Base-by-base conservation (phyloP, 2,329 filamentous ascomycete species). In the Monosporascus sp. region DNA sequence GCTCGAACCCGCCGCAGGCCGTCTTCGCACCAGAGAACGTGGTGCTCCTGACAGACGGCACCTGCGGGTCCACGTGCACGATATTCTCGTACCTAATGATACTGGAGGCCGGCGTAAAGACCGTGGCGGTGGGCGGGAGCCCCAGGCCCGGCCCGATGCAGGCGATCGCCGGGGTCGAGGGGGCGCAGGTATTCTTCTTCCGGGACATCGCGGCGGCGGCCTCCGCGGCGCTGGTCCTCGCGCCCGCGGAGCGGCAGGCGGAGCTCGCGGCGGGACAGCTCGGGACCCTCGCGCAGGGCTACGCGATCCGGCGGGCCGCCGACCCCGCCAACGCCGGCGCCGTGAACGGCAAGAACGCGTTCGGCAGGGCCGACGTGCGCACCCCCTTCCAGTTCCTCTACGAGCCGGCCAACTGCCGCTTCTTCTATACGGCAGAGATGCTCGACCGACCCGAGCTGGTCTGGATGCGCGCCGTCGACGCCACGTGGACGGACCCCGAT, bases 51-150 rank as follows among this genome's bases (percentile, higher is more conserved):
- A 77, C 76, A 1, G 79, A 83, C 58, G 79, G 78, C 35, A 76
- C 76, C 51, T 84, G 80, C 60, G 76, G 74, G 17, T 80, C 77
- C 1, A 78, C 79, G 2, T 84, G 80, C 64, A 75, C 78, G 15
- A 73, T 81, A 38, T 81, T 84, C 62, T 70, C 72, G 2, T 80
- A 83, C 57, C 69, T 82, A 45, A 73, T 82, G 71, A 76, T 76
- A 47, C 68, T 74, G 20, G 73, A 80, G 58, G 72, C 70, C 38
- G 73, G 73, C 50, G 71, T 80, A 17, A 74, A 74, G 59, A 75
- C 74, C 1, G 72, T 77, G n/a, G 72, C 70, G 3, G 67, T 78
- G 31, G 78, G 78, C 49, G 79, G 79, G 1, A 66, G 68, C 1
- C 72, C 73, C 26, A 68, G 69, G 50, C 64, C 66, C 9, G 72